Conservation (phyloP, 768 basidiomycete species). For the Hygrocybe coccinea region DNA sequence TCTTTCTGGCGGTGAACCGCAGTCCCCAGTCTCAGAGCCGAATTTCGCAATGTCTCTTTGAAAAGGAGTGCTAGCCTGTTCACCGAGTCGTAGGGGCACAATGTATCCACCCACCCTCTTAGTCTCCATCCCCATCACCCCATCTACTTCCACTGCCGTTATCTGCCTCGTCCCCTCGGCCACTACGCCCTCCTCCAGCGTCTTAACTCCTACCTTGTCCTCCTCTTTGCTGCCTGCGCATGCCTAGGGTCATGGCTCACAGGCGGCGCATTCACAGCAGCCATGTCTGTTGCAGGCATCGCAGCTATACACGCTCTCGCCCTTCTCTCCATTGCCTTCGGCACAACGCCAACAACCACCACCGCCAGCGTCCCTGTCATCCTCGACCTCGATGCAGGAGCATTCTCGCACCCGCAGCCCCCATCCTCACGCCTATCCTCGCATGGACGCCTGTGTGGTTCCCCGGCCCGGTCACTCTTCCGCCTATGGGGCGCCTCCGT, state of each 20-base stretch:
- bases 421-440: not conserved
- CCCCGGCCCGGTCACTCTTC: not conserved
- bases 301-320: not conserved
- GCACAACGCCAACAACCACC: not conserved
- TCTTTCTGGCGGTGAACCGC: too few species aligned
- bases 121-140: too few species aligned
- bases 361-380: not conserved
- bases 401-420: not conserved
- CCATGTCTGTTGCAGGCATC: not conserved
- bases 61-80: too few species aligned
- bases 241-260: not conserved
- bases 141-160: not conserved
- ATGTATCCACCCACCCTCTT: too few species aligned
- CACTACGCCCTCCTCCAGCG: conserved; percentile 6
- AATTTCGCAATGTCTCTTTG: too few species aligned
- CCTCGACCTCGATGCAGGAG: not conserved
- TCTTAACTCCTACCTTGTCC: not conserved
- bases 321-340: not conserved
- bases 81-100: too few species aligned
- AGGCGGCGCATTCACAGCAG: conserved; percentile 1
- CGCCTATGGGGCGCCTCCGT: not conserved
- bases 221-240: not conserved
- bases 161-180: conserved; percentile 1
- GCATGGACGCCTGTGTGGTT: not conserved
- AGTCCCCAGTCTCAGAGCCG: too few species aligned